A percentile compares a stretch with the other conserved stretches of the same genome.
Evolutionary conservation across 768 basidiomycete species (phyloP).

Genomic region (Vararia minispora): DNA sequence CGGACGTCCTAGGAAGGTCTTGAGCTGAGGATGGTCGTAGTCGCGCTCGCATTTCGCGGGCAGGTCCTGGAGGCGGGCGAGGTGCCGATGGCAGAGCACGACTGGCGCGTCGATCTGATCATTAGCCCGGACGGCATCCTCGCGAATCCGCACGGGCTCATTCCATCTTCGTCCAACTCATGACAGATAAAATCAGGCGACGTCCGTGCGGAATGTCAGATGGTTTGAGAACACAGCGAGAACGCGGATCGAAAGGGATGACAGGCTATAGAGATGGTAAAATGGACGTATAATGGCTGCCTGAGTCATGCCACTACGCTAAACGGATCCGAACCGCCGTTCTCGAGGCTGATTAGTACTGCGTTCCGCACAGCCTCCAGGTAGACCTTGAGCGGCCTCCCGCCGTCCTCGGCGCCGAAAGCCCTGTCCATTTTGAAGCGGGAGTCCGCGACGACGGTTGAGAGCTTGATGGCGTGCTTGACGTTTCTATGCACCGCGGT

Average conservation of each 20-base stretch:
- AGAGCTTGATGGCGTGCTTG: constrained; percentile 60
- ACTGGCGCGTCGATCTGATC: constrained; percentile 56
- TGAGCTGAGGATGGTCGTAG: constrained; percentile 23
- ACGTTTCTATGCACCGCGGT: constrained; percentile 50
- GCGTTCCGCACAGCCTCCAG: constrained; percentile 62
- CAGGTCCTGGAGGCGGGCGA: constrained; percentile 42
- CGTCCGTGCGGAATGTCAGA: no score
- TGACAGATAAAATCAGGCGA: no score
- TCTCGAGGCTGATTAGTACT: constrained; percentile 58
- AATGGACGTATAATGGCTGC: no score
- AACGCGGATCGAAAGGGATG: no score
- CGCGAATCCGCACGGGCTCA: background rate
- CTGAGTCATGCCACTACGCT: constrained; percentile 24
- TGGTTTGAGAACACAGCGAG: no score
- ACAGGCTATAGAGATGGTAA: no score
- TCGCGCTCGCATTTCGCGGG: constrained; percentile 54
- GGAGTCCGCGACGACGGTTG: constrained; percentile 83
- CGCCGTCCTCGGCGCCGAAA: constrained; percentile 57
- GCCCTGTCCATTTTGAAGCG: constrained; percentile 79
- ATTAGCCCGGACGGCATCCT: constrained; percentile 36
- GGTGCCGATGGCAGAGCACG: constrained; percentile 44
- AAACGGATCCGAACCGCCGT: constrained; percentile 72
- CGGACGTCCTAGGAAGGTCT: constrained; percentile 7
- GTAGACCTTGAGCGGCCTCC: constrained; percentile 59
- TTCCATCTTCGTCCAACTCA: no score